phyloP scores from a whole-genome alignment of 306 rosid genomes.

The Dalbergia oliveri region DNA sequence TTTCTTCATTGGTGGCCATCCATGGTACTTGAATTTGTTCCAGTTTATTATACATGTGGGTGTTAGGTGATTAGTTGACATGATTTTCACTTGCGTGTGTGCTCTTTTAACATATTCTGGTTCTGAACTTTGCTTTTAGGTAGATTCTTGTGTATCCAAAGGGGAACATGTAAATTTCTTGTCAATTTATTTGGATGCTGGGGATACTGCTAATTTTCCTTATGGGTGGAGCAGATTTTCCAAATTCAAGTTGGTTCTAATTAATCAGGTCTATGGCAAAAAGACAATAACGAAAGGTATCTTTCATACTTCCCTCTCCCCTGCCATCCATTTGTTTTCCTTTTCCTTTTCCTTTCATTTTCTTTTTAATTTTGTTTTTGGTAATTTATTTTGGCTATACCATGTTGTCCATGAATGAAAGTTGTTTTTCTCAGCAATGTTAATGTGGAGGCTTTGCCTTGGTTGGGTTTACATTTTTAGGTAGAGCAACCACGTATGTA shows the following conservation, averaged over 20 bases:
- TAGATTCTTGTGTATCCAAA: slow-evolving; percentile 53
- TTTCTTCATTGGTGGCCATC: slow-evolving; percentile 4
- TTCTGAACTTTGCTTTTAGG: slow-evolving; percentile 57
- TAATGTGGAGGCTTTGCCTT: not conserved
- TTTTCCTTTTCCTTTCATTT: too few species aligned
- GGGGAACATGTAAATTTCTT: slow-evolving; percentile 47
- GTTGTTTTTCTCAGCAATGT: not conserved
- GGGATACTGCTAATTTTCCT: slow-evolving; percentile 55
- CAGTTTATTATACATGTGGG: not conserved
- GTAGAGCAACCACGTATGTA: not conserved
- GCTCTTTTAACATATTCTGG: not conserved
- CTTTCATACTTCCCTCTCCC: not conserved
- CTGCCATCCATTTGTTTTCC: not conserved
- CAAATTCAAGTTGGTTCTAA: slow-evolving; percentile 63
- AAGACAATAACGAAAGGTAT: slow-evolving; percentile 60
- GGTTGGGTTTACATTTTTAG: not conserved
- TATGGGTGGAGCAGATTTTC: slow-evolving; percentile 66
- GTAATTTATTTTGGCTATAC: not conserved
- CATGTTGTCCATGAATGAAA: not conserved
- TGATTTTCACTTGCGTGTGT: not conserved
- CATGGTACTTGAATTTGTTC: slow-evolving; percentile 38
- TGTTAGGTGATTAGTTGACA: not conserved
- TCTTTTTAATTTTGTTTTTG: not conserved
- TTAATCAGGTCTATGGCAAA: slow-evolving; percentile 58
- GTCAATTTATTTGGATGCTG: slow-evolving; percentile 74